These are phyloP conservation scores for Chenopodium berlandieri DNA, from an alignment of 148 eudicot genomes.

Conservation along the genomic window DNA sequence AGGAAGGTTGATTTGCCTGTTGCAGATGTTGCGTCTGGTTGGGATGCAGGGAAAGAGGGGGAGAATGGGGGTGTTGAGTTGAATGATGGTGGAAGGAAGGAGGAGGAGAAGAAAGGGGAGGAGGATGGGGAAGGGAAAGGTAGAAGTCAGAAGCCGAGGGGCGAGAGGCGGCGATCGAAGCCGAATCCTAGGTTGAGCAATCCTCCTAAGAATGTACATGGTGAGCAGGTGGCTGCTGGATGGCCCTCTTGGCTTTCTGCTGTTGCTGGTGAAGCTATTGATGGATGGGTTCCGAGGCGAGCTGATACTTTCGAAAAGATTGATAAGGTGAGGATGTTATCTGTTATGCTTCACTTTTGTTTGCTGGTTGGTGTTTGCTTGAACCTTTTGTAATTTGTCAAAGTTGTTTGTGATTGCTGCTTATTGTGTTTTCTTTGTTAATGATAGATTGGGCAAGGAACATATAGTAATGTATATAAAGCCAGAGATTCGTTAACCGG, in stretches of 20 bases:
- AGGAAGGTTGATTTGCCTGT: constrained; percentile 30
- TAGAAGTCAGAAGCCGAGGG: constrained; percentile 41
- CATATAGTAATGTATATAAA: constrained; percentile 96
- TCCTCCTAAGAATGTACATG: constrained; percentile 59
- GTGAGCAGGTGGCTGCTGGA: constrained; percentile 97
- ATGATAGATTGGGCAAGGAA: constrained; percentile 87
- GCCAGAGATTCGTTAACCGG: constrained; percentile 78
- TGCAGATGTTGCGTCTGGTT: constrained; percentile 16
- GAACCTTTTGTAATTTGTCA: not conserved
- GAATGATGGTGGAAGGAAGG: constrained; percentile 39
- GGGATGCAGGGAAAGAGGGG: constrained; percentile 21
- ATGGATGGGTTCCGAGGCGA: constrained; percentile 96
- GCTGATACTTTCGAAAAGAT: constrained; percentile 93
- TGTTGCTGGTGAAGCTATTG: constrained; percentile 86
- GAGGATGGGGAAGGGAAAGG: constrained; percentile 43
- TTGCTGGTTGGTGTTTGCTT: constrained; percentile 8
- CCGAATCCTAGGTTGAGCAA: constrained; percentile 68
- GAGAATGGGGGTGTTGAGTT: constrained; percentile 35
- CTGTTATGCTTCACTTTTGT: not conserved
- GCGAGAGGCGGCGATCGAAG: constrained; percentile 67
- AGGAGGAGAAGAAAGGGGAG: constrained; percentile 32
- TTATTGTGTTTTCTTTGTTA: constrained; percentile 13
- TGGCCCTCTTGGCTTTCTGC: constrained; percentile 96
- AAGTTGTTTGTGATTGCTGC: constrained; percentile 7
- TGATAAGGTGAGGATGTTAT: constrained; percentile 59